These are phyloP conservation scores for Trichoderma sp. DNA, from an alignment of 2,329 filamentous ascomycete species.

Conservation along the genomic window DNA sequence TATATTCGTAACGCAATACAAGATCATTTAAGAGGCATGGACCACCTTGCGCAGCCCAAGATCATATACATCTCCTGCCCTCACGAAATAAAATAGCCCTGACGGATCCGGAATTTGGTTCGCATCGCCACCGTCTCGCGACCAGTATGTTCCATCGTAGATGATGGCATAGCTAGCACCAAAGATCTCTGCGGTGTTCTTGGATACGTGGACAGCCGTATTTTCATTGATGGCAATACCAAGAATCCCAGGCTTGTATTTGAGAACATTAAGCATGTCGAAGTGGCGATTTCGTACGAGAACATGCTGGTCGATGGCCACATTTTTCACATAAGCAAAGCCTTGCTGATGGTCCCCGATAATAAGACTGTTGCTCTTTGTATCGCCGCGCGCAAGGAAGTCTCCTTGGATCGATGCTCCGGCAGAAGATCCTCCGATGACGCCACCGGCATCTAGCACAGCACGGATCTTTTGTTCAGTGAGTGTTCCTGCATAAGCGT, in stretches of 20 bases:
- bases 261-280: slow-evolving; percentile 4
- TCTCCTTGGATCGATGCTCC: slow-evolving; percentile 11
- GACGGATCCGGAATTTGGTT: slow-evolving; percentile 4
- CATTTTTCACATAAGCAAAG: slow-evolving; percentile 10
- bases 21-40: not conserved
- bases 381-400: slow-evolving; percentile 9
- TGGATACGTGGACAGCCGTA: slow-evolving; percentile 2
- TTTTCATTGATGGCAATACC: slow-evolving; percentile 8
- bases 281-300: slow-evolving; percentile 7
- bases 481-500: slow-evolving; percentile 7
- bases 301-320: slow-evolving; percentile 13
- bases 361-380: slow-evolving; percentile 1
- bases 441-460: not conserved
- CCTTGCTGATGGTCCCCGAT: slow-evolving; percentile 13
- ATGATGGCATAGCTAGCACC: slow-evolving; percentile 11
- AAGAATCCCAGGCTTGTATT: slow-evolving; percentile 6
- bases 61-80: slow-evolving; percentile 3
- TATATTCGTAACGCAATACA: not conserved
- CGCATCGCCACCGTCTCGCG: not conserved
- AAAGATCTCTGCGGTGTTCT: not conserved
- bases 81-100: not conserved
- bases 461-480: slow-evolving; percentile 5
- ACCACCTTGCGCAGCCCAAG: not conserved
- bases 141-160: slow-evolving; percentile 13
- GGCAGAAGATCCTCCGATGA: slow-evolving; percentile 5